Evolutionary conservation across 148 eudicot species (phyloP).

Genomic region (Diospyros kaki): DNA sequence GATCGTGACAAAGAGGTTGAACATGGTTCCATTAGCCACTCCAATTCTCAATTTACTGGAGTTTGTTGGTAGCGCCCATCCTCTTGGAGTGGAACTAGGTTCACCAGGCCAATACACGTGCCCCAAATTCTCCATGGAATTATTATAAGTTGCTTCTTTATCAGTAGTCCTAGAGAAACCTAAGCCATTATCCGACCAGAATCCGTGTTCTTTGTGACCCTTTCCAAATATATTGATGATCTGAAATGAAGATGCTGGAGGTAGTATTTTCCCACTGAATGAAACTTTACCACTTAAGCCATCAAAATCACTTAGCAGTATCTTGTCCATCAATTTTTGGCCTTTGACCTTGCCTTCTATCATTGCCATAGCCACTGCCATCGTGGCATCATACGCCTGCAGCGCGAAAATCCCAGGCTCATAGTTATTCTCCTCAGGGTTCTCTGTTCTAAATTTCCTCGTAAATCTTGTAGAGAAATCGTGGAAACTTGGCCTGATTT

Average conservation of each 20-base stretch:
- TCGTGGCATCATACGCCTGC: background rate
- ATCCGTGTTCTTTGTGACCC: background rate
- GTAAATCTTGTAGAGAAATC: background rate
- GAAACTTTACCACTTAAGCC: constrained; percentile 6
- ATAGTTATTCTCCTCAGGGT: background rate
- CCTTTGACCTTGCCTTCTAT: background rate
- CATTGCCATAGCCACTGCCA: background rate
- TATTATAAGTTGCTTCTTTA: background rate
- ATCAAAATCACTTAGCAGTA: background rate
- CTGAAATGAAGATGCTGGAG: background rate
- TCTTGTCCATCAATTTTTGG: background rate
- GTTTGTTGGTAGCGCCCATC: constrained; percentile 4
- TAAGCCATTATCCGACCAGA: background rate
- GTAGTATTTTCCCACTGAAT: background rate
- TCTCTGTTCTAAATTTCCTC: background rate
- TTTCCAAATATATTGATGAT: background rate
- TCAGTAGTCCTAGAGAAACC: background rate
- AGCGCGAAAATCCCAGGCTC: constrained; percentile 1
- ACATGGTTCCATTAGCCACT: constrained; percentile 2
- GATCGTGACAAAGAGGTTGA: background rate
- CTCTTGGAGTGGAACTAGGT: background rate
- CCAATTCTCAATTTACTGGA: constrained; percentile 8
- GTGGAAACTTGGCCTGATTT: background rate
- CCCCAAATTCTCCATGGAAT: background rate
- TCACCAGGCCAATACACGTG: background rate